Evolutionary conservation across 116 monocot species (phyloP).

Genomic region (Posidonia oceanica): DNA sequence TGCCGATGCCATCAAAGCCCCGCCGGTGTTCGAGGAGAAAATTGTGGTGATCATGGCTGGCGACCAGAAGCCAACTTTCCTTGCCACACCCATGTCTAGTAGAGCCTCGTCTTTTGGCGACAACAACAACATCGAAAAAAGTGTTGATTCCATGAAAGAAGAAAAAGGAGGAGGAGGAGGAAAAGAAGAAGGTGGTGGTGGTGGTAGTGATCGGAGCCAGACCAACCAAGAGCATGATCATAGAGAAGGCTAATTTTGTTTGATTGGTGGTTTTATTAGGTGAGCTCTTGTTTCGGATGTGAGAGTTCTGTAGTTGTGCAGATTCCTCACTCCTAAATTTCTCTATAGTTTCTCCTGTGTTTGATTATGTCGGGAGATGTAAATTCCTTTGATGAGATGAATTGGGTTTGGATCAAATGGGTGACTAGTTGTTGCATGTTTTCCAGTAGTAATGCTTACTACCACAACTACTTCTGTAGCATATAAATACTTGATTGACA

Average conservation of each 20-base stretch:
- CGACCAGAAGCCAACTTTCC: slow-evolving; percentile 27
- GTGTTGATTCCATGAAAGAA: slow-evolving; percentile 4
- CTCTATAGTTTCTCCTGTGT: background rate
- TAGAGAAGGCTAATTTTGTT: too few relatives aligned
- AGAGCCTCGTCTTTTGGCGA: slow-evolving; percentile 9
- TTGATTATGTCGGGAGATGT: background rate
- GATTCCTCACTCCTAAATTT: background rate
- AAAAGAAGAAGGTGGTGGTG: background rate
- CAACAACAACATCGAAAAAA: background rate
- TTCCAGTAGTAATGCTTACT: background rate
- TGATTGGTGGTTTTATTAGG: background rate
- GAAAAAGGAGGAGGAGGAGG: background rate
- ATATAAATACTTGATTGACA: too few relatives aligned
- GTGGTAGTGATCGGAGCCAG: background rate
- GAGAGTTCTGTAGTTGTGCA: background rate
- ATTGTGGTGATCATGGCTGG: slow-evolving; percentile 49
- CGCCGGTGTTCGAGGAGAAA: slow-evolving; percentile 8
- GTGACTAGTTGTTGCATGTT: background rate
- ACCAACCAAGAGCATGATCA: background rate
- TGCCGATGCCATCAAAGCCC: background rate
- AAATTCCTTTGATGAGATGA: slow-evolving; percentile 8
- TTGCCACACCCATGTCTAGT: slow-evolving; percentile 20
- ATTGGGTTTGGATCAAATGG: background rate
- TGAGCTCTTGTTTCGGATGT: background rate
- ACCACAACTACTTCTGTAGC: too few relatives aligned